phyloP scores from a whole-genome alignment of 2,329 filamentous ascomycete genomes.

The Alternaria triticina region DNA sequence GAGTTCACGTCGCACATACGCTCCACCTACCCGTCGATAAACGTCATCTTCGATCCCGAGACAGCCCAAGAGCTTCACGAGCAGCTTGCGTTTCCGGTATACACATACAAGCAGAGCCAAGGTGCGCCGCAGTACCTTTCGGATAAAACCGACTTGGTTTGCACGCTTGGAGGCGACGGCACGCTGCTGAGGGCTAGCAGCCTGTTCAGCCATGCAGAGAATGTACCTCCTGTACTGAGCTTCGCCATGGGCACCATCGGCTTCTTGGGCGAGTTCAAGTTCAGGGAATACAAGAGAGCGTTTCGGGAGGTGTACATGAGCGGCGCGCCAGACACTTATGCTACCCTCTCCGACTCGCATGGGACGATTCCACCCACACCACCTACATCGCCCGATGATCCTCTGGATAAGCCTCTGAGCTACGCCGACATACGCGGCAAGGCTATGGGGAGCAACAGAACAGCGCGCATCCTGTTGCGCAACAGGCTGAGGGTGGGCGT shows the following conservation, averaged over 20 bases:
- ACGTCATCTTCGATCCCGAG: slow-evolving; percentile 81
- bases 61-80: slow-evolving; percentile 76
- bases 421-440: slow-evolving; percentile 82
- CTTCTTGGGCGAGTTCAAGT: slow-evolving; percentile 96
- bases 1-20: slow-evolving; percentile 73
- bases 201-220: slow-evolving; percentile 79
- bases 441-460: slow-evolving; percentile 75
- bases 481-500: slow-evolving; percentile 87
- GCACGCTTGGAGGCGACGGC: slow-evolving; percentile 91
- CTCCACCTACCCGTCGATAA: slow-evolving; percentile 78
- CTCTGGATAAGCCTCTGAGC: slow-evolving; percentile 34
- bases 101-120: slow-evolving; percentile 41
- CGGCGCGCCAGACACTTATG: slow-evolving; percentile 61
- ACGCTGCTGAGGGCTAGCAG: slow-evolving; percentile 87
- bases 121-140: slow-evolving; percentile 60
- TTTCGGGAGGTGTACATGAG: slow-evolving; percentile 94
- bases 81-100: slow-evolving; percentile 70
- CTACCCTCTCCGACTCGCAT: slow-evolving; percentile 68
- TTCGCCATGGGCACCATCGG: slow-evolving; percentile 98
- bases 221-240: slow-evolving; percentile 87
- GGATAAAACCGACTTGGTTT: slow-evolving; percentile 83
- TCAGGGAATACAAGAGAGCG: slow-evolving; percentile 87
- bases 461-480: slow-evolving; percentile 82
- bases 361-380: slow-evolving; percentile 71
- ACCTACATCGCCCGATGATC: slow-evolving; percentile 69